Percentiles rank a stretch among this genome's conserved stretches.
Conservation (phyloP, 352 stramenopile species). For the Phytophthora constricta region DNA sequence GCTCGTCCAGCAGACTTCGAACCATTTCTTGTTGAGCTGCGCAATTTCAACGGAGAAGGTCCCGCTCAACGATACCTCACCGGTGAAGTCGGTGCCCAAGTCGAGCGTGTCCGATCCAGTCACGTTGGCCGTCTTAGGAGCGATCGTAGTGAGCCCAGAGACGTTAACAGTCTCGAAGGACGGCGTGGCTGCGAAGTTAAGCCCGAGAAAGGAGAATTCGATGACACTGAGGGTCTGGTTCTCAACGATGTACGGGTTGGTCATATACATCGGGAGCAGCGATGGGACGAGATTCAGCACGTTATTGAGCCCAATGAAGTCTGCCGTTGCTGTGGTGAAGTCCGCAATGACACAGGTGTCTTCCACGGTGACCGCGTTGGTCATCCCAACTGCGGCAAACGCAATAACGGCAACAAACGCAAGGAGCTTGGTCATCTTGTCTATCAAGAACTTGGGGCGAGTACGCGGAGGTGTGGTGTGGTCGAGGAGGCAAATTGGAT, state of each 20-base stretch:
- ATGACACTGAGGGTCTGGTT: conserved; percentile 39
- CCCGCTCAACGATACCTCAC: conserved; percentile 39
- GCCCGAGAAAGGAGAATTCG: conserved; percentile 36
- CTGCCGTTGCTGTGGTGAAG: conserved; percentile 27
- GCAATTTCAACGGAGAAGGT: conserved; percentile 54
- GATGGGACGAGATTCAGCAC: conserved; percentile 30
- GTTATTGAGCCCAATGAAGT: conserved; percentile 43
- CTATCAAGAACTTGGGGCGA: conserved; percentile 9
- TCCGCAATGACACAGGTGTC: conserved; percentile 32
- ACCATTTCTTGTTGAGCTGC: conserved; percentile 69
- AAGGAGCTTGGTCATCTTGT: conserved; percentile 54
- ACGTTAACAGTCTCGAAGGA: conserved; percentile 38
- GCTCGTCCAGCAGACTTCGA: conserved; percentile 61
- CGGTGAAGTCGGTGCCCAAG: conserved; percentile 49
- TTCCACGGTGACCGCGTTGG: conserved; percentile 28
- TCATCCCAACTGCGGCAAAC: conserved; percentile 16
- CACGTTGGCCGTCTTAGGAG: conserved; percentile 46
- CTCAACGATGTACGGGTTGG: conserved; percentile 32
- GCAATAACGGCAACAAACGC: conserved; percentile 31
- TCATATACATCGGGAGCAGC: conserved; percentile 40
- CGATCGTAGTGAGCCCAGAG: conserved; percentile 41
- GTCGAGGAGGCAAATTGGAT: conserved; percentile 35
- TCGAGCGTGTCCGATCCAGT: conserved; percentile 43
- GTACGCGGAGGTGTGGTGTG: conserved; percentile 11
- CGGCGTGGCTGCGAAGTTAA: conserved; percentile 40